Percentiles rank a stretch among this genome's conserved stretches.
These are phyloP conservation scores for Clitopilus passeckerianus DNA, from an alignment of 768 basidiomycete genomes.

Conservation along the genomic window DNA sequence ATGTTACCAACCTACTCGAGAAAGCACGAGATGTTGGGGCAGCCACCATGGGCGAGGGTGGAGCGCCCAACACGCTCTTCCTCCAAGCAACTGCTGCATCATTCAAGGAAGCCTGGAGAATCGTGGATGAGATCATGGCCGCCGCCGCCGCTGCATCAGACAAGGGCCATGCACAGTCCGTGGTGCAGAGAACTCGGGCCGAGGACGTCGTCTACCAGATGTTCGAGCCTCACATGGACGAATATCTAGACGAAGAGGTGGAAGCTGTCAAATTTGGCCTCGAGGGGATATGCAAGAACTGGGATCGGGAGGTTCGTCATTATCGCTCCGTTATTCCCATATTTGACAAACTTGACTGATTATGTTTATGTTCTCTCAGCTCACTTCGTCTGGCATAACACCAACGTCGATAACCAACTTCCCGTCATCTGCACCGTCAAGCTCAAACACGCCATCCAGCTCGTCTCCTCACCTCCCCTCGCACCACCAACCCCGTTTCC, in stretches of 20 bases:
- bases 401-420: not conserved
- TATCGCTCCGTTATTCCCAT: slow-evolving; percentile 9
- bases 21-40: slow-evolving; percentile 62
- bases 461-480: not conserved
- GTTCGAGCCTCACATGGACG: slow-evolving; percentile 97
- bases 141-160: slow-evolving; percentile 30
- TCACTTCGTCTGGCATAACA: not conserved
- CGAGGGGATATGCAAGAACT: slow-evolving; percentile 69
- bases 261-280: slow-evolving; percentile 74
- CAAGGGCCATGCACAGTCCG: slow-evolving; percentile 60
- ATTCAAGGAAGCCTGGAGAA: slow-evolving; percentile 83
- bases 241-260: slow-evolving; percentile 92
- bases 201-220: slow-evolving; percentile 66
- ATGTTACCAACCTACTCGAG: slow-evolving; percentile 71
- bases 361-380: not conserved
- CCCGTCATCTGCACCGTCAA: slow-evolving; percentile 6
- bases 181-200: slow-evolving; percentile 46
- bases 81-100: slow-evolving; percentile 86
- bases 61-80: slow-evolving; percentile 53
- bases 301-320: slow-evolving; percentile 65
- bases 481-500: slow-evolving; percentile 51
- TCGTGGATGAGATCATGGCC: slow-evolving; percentile 72
- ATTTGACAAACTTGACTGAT: not conserved
- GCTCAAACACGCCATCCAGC: slow-evolving; percentile 8
- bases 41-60: not conserved